Evolutionary conservation across 163 green algal genomes (phyloP), one percentile per base, ranked within the genome.

Genomic region (Prototheca wickerhamii): DNA sequence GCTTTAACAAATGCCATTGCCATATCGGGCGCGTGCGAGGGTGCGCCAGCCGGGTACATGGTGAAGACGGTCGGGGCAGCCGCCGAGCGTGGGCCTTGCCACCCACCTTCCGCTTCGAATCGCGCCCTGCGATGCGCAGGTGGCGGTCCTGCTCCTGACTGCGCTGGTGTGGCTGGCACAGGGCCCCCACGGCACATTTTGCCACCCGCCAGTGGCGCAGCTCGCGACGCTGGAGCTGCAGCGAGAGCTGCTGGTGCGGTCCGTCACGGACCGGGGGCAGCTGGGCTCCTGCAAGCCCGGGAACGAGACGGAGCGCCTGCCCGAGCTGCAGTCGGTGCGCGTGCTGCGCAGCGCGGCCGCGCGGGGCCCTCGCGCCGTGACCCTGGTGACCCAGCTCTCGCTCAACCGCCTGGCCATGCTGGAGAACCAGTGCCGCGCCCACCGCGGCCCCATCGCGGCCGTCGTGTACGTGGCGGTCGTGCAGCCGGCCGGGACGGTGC

Each of bases 341-440:
- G 15, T 15, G 12, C 26, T 12, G 46, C 46, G 46, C 46, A 28
- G 46, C 23, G 18, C 23, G 46, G 15, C 6, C 20, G 6, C 12
- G 20, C 46, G 46, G 0, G 20, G 18, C 46, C 15, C 18, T 12
- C 46, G 5, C n/a, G 67, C 73, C 23, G 60, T 81, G 29, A 70
- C 75, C 0, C 51, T 82, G 3, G 73, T 82, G 29, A 78, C 74
- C 10, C 75, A 82, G 56, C 68, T 82, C 25, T 75, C 73, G 2
- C 60, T 81, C 5, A 69, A 82, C 40, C 61, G 68, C 15, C 51
- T 82, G 60, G 62, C 64, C 59, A 71, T 75, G 68, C 54, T 82
- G 40, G 43, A 65, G 28, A 32, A 31, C 20, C 75, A 82, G 56
- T 82, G 75, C 44, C 40, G 37, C 31, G 33, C 63, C 18, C 82